Percentiles rank a stretch among this genome's conserved stretches.
Evolutionary conservation across 2,329 filamentous ascomycete species (phyloP).

Genomic region (Microcera coccophila): DNA sequence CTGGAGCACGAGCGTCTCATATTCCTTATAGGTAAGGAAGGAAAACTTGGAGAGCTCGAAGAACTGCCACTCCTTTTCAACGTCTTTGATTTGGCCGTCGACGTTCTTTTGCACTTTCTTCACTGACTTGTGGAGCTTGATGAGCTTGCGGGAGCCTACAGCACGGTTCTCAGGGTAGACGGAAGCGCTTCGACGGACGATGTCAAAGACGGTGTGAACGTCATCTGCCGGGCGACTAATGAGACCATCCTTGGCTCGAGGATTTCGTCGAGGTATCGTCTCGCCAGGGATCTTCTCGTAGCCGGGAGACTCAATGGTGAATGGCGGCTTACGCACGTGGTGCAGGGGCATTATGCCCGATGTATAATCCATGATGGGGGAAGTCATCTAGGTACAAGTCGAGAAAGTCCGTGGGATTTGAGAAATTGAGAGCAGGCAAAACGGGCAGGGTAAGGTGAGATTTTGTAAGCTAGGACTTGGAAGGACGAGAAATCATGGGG

Average conservation of each 20-base stretch:
- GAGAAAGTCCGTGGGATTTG: no score
- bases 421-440: no score
- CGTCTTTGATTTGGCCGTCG: conserved; percentile 72
- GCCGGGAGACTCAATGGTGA: conserved; percentile 68
- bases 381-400: no score
- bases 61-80: conserved; percentile 89
- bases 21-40: conserved; percentile 76
- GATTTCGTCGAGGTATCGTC: conserved; percentile 76
- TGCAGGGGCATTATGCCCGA: conserved; percentile 48
- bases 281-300: conserved; percentile 70
- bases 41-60: conserved; percentile 78
- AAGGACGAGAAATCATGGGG: no score
- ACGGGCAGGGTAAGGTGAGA: no score
- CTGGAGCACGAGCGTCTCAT: conserved; percentile 64
- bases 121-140: conserved; percentile 75
- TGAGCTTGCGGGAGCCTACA: conserved; percentile 67
- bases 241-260: conserved; percentile 66
- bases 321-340: conserved; percentile 67
- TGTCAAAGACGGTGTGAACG: conserved; percentile 73
- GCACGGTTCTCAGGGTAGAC: conserved; percentile 60
- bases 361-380: conserved; percentile 36
- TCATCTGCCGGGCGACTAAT: conserved; percentile 62
- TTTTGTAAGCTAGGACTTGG: no score
- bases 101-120: conserved; percentile 89
- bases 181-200: conserved; percentile 65